phyloP scores from a whole-genome alignment of 129 eudicot species.

The Escallonia herrerae region DNA sequence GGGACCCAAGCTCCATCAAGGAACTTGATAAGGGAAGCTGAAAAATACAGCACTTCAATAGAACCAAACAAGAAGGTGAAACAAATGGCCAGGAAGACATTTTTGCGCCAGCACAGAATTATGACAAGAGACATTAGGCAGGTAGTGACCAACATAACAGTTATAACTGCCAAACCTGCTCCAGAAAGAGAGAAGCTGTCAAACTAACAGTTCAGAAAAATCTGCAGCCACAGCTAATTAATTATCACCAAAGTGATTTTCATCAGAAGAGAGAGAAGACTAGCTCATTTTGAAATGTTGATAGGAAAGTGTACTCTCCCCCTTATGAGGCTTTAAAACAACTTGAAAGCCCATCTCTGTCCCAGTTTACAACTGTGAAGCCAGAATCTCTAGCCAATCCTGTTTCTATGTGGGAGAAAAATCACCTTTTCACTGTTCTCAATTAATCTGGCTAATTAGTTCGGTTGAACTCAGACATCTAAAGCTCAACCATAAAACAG shows the following conservation, averaged over 20 bases:
- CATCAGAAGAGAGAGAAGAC: too few relatives aligned
- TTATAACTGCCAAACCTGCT: constrained; percentile 72
- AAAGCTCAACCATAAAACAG: not conserved
- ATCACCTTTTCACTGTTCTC: too few relatives aligned
- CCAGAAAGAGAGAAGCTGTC: constrained; percentile 2
- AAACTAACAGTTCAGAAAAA: not conserved
- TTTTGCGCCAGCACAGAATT: constrained; percentile 60
- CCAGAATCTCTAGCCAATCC: too few relatives aligned
- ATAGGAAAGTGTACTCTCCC: too few relatives aligned
- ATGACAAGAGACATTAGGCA: constrained; percentile 84
- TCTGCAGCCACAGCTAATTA: not conserved
- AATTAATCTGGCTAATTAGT: too few relatives aligned
- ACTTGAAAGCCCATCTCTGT: too few relatives aligned
- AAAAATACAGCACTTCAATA: constrained; percentile 65
- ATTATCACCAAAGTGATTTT: too few relatives aligned
- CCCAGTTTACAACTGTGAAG: too few relatives aligned
- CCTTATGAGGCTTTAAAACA: too few relatives aligned
- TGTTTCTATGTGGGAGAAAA: too few relatives aligned
- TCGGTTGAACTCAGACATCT: too few relatives aligned
- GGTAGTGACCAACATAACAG: constrained; percentile 79
- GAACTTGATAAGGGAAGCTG: constrained; percentile 73
- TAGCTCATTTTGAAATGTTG: too few relatives aligned
- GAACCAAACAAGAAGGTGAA: constrained; percentile 69
- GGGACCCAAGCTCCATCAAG: constrained; percentile 89
- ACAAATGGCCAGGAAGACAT: constrained; percentile 37